Conservation (phyloP, 352 stramenopile species). For the Blastocystis sp. region DNA sequence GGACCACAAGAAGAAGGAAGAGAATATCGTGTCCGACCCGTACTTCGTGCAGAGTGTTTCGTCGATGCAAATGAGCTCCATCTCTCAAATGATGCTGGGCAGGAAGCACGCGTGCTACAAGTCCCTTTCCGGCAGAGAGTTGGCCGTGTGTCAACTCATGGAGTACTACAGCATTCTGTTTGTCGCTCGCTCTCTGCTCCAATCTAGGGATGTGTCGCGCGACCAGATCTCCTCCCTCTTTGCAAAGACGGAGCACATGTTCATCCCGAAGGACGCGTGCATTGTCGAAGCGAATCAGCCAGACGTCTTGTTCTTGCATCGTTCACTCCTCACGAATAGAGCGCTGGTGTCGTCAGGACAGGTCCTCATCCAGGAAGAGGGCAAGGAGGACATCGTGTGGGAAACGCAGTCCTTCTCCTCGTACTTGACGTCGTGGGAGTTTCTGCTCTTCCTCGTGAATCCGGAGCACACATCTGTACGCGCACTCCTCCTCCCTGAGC, state of each 20-base stretch:
- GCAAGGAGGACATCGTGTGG: conserved; percentile 14
- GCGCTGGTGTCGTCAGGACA: conserved; percentile 12
- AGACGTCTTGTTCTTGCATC: neutral
- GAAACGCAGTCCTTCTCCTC: neutral
- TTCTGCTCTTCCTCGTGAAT: neutral
- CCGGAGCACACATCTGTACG: neutral
- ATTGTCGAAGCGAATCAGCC: neutral
- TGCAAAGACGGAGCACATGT: conserved; percentile 10
- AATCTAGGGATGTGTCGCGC: conserved; percentile 6
- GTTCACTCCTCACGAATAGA: neutral
- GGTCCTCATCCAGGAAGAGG: neutral
- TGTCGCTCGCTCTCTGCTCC: neutral
- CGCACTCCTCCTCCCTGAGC: neutral
- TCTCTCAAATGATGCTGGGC: conserved; percentile 41
- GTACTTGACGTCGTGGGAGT: conserved; percentile 2
- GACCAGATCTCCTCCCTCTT: conserved; percentile 25
- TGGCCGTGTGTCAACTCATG: conserved; percentile 17
- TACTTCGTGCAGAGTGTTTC: conserved; percentile 67
- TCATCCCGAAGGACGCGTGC: conserved; percentile 3
- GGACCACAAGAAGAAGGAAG: conserved; percentile 1
- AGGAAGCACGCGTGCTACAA: neutral
- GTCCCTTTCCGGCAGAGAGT: conserved; percentile 10
- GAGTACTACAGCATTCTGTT: conserved; percentile 29
- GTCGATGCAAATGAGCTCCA: conserved; percentile 63
- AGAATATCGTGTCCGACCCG: neutral